Evolutionary conservation across 495 filamentous ascomycete genomes (phyloP).

Genomic region (Saxispiralis lemnorum): DNA sequence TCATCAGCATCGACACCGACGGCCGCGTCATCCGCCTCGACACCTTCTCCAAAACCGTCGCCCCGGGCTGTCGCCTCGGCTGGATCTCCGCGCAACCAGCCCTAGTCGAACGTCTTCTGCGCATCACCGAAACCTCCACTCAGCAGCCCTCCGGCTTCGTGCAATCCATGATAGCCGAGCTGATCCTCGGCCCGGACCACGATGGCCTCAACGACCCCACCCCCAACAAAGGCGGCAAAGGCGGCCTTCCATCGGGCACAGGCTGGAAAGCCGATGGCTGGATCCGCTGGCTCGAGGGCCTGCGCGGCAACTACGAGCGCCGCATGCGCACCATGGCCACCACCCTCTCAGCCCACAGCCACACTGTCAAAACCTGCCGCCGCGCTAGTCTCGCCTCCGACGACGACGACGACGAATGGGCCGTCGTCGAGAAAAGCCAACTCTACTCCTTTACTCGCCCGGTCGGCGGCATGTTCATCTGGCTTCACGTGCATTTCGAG

Average conservation of each 20-base stretch:
- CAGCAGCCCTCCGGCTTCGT: slow-evolving; percentile 80
- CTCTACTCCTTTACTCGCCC: slow-evolving; percentile 64
- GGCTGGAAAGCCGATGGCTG: slow-evolving; percentile 75
- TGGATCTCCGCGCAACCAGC: slow-evolving; percentile 44
- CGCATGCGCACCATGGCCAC: slow-evolving; percentile 63
- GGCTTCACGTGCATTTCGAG: slow-evolving; percentile 52
- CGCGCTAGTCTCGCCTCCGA: slow-evolving; percentile 23
- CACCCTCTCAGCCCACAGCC: slow-evolving; percentile 46
- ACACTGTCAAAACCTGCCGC: slow-evolving; percentile 34
- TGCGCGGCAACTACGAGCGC: slow-evolving; percentile 64
- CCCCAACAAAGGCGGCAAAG: slow-evolving; percentile 17
- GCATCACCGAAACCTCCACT: slow-evolving; percentile 56
- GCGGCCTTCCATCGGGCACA: slow-evolving; percentile 25
- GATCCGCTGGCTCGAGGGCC: slow-evolving; percentile 72
- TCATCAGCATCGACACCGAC: slow-evolving; percentile 53
- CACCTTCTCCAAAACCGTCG: slow-evolving; percentile 31
- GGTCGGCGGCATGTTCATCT: slow-evolving; percentile 76
- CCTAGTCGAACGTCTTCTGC: slow-evolving; percentile 52
- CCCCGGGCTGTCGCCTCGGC: slow-evolving; percentile 28
- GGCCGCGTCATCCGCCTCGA: slow-evolving; percentile 58
- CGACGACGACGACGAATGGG: slow-evolving; percentile 37
- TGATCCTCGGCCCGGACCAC: slow-evolving; percentile 45
- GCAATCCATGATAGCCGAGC: slow-evolving; percentile 59
- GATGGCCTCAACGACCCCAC: slow-evolving; percentile 13
- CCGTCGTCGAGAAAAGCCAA: slow-evolving; percentile 46